These are phyloP conservation scores for Melanogaster broomeanus DNA, from an alignment of 768 basidiomycete genomes.

Conservation along the genomic window DNA sequence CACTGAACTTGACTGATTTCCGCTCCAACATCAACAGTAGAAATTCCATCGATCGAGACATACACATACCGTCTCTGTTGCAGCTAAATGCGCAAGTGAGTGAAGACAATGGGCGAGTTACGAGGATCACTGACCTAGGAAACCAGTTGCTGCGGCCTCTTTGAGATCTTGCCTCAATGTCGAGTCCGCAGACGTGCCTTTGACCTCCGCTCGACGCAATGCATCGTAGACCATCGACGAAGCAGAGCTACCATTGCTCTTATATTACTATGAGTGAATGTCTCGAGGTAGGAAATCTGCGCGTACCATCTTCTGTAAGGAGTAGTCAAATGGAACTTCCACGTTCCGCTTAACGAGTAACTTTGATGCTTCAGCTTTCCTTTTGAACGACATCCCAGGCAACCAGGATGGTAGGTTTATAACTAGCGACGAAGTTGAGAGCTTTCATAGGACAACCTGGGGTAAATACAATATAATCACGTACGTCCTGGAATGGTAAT, in stretches of 20 bases:
- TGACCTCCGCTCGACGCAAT: conserved; percentile 10
- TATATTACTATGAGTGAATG: no score
- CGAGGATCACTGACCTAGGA: conserved; percentile 9
- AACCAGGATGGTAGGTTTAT: conserved; percentile 23
- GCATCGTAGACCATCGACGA: conserved; percentile 23
- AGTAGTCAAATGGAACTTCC: conserved; percentile 12
- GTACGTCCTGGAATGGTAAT: neutral
- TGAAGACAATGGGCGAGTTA: neutral
- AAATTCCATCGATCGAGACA: no score
- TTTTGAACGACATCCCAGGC: conserved; percentile 24
- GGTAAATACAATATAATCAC: conserved; percentile 6
- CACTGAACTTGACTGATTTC: no score
- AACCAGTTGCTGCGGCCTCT: no score
- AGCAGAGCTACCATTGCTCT: conserved; percentile 3
- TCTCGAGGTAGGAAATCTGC: no score
- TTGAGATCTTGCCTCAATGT: conserved; percentile 15
- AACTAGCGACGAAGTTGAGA: conserved; percentile 7
- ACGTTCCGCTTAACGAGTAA: conserved; percentile 15
- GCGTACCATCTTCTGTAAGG: conserved; percentile 21
- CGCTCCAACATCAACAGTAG: no score
- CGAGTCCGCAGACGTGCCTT: neutral
- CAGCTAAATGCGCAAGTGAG: neutral
- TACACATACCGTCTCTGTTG: no score
- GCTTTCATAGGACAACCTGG: no score
- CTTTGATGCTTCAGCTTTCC: conserved; percentile 18